A percentile compares a stretch with the other conserved stretches of the same genome.
Evolutionary conservation across 169 alveolate species (phyloP).

Genomic region (Amoebophrya sp.): DNA sequence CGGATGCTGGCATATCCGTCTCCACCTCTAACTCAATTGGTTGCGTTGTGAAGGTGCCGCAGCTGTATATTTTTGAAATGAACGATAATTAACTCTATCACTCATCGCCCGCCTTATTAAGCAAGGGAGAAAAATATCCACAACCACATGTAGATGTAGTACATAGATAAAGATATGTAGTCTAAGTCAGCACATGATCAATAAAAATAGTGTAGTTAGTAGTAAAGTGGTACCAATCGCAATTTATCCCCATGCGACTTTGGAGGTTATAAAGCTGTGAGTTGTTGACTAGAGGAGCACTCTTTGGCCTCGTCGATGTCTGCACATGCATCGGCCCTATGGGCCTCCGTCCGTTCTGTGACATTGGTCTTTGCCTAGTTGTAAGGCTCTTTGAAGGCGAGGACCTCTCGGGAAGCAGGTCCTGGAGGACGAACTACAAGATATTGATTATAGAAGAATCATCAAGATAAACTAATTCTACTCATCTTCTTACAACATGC

Average conservation of each 20-base stretch:
- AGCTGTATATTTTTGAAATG: too few relatives aligned
- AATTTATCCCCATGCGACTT: background rate
- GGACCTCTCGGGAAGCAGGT: too few relatives aligned
- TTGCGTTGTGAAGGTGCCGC: background rate
- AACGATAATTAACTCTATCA: too few relatives aligned
- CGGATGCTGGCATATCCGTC: conserved; percentile 23
- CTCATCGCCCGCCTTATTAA: too few relatives aligned
- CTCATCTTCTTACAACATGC: too few relatives aligned
- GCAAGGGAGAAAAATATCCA: too few relatives aligned
- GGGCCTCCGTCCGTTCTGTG: background rate
- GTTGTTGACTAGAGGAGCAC: background rate
- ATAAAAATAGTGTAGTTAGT: background rate
- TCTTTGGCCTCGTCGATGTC: background rate
- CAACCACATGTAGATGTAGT: background rate
- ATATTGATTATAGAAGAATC: too few relatives aligned
- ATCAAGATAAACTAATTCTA: too few relatives aligned
- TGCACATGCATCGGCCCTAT: too few relatives aligned
- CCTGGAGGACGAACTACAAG: too few relatives aligned
- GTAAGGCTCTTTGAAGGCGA: background rate
- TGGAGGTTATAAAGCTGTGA: background rate
- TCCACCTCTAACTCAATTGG: background rate
- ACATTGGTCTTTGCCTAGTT: background rate
- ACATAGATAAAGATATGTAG: background rate
- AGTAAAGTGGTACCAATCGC: background rate
- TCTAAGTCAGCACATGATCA: too few relatives aligned